Conservation (phyloP, 352 stramenopile species). For the Elongisporangium anandrum region DNA sequence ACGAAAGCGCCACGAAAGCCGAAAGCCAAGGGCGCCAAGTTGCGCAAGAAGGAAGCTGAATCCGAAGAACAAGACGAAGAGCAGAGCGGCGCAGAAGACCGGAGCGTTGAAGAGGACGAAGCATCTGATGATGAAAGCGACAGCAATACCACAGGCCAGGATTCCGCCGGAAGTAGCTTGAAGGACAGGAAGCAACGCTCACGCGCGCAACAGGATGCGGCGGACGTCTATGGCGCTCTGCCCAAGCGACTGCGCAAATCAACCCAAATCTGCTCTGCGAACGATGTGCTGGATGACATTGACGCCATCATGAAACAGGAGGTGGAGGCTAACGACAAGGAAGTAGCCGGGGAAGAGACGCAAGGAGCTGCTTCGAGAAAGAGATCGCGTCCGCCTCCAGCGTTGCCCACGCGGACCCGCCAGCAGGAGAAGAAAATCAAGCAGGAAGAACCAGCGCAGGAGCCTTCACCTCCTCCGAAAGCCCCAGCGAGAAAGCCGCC, state of each 20-base stretch:
- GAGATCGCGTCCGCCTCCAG: background rate
- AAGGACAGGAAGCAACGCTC: background rate
- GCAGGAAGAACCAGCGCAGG: conserved; percentile 7
- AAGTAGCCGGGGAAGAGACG: background rate
- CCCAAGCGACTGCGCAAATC: conserved; percentile 10
- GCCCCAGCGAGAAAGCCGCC: background rate
- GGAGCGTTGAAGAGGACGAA: conserved; percentile 14
- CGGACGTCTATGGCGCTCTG: conserved; percentile 35
- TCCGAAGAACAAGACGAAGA: conserved; percentile 14
- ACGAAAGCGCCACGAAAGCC: background rate
- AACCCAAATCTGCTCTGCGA: conserved; percentile 34
- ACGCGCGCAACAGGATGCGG: conserved; percentile 12
- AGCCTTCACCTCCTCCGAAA: conserved; percentile 1
- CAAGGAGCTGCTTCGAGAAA: conserved; percentile 1
- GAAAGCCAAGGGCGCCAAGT: conserved; percentile 21
- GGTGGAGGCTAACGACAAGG: conserved; percentile 17
- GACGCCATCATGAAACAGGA: conserved; percentile 39
- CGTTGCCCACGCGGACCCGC: too few relatives aligned
- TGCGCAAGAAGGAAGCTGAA: conserved; percentile 13
- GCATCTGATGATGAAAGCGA: conserved; percentile 9
- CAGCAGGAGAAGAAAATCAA: background rate
- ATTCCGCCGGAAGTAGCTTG: background rate
- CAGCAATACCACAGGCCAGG: conserved; percentile 7
- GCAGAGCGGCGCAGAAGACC: conserved; percentile 3
- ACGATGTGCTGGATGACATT: conserved; percentile 38